Base-by-base conservation (phyloP, 73 alveolate species). In the Paraurostyla sp. region DNA sequence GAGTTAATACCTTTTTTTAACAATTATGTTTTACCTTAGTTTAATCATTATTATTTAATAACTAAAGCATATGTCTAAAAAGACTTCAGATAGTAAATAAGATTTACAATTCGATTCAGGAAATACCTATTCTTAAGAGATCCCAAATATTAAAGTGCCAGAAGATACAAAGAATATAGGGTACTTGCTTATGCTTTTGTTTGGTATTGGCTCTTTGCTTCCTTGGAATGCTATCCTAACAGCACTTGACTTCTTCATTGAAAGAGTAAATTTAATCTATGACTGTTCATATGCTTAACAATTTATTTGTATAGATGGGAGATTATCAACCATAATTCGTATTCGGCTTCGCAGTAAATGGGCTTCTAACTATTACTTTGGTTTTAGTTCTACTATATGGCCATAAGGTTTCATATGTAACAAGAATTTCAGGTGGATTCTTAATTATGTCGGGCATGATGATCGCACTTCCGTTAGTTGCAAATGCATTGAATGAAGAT, bases 141-240 rank as follows among this genome's bases (percentile, higher is more conserved):
- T 73, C 25, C 52, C 51, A 25, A 32, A 15, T 6, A 48, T 73
- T 29, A 50, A 50, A 50, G 87, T 9, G 27, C 94, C 94, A 22
- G 94, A 57, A 88, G 94, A 88, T 38, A 76, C 58, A 36, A 68
- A 54, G 16, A 59, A 59, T 43, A 36, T 80, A 0, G 94, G 63
- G 18, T 88, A 88, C 57, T 32, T 48, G 29, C 16, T 88, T 30
- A 58, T 87, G 60, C 1, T 91, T 0, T 60, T 91, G 13, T 85
- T 75, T 29, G 96, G 96, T 25, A 76, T 76, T 32, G 96, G 94
- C 3, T 88, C 89, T 0, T 87, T 91, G 45, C 40, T 85, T 30
- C 85, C 94, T 23, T 92, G 96, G 94, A 92, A 87, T 43, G 93
- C 96, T 9, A 71, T 90, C 71, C 71, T 92, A 0, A 60, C 96